Base-by-base conservation (phyloP, 495 filamentous ascomycete genomes). In the Extremus antarcticus region DNA sequence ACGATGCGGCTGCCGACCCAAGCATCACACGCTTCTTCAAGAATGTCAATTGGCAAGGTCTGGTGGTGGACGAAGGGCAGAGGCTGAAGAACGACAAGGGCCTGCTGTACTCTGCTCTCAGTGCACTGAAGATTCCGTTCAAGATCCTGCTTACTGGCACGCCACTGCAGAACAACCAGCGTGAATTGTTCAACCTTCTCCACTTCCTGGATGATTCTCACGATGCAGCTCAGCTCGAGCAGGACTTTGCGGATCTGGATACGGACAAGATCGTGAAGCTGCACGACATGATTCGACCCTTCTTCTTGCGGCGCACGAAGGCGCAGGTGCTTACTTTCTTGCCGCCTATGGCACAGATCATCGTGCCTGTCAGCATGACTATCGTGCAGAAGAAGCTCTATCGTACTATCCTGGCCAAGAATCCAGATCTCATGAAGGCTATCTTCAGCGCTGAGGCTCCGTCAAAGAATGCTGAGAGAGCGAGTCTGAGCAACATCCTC, bases 51-150 rank as follows among this genome's bases (percentile, higher is more conserved):
- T 99, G 94, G 94, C 82, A 82, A 47, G 91, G 86, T 3, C 70
- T 99, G 25, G 78, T 99, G 39, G 88, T 97, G 11, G 94, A 99
- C 62, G 94, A 99, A 72, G 94, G 92, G 13, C 94, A 99, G 63
- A 82, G 94, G 3, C 73, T 99, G 47, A 99, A 99, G 68, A 97
- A 92, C 57, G 90, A 96, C 61, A 82, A 85, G 62, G 90, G 84
- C 41, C 71, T 80, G 10, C 81, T 96, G 2, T 96, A 96, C 67
- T 74, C 73, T 47, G 78, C 85, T 2, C 75, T 99, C 13, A 77
- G 71, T 21, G 71, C 74, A 8, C 76, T 95, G 60, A 87, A 83
- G 20, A 80, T 86, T 35, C 81, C 82, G 0, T 95, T 88, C 64
- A 86, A 87, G 54, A 73, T 94, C 21, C 75, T 99, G 11, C 74